Conservation (phyloP, 345 rosid species). For the Gossypium anomalum region DNA sequence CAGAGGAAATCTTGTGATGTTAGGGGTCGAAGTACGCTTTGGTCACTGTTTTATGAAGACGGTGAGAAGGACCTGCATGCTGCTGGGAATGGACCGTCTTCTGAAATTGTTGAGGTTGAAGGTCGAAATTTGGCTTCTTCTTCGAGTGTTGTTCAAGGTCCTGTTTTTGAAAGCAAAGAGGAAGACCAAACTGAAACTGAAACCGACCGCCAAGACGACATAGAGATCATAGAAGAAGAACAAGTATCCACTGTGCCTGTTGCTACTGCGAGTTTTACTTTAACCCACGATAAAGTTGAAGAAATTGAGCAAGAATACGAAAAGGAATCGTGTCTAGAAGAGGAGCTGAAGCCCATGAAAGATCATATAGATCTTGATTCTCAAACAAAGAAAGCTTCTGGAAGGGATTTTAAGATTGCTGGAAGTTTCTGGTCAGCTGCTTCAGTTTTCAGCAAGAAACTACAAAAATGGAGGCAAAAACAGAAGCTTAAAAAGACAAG, state of each 20-base stretch:
- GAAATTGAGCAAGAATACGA: constrained; percentile 34
- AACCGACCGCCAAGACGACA: constrained; percentile 27
- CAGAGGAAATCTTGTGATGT: constrained; percentile 99
- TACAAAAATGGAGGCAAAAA: constrained; percentile 91
- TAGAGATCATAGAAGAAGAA: constrained; percentile 39
- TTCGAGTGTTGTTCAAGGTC: constrained; percentile 29
- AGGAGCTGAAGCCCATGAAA: constrained; percentile 74
- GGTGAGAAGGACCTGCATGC: not conserved
- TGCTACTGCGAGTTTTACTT: constrained; percentile 34
- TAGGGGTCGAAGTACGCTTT: constrained; percentile 71
- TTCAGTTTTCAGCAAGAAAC: constrained; percentile 84
- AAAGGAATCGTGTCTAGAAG: constrained; percentile 32
- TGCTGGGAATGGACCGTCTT: constrained; percentile 7
- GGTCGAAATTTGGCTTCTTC: constrained; percentile 33
- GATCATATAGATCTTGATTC: constrained; percentile 91
- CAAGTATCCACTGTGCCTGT: constrained; percentile 29
- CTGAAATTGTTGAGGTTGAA: constrained; percentile 37
- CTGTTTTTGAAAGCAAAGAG: constrained; percentile 49
- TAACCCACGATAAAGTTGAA: constrained; percentile 37
- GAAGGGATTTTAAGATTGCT: constrained; percentile 66
- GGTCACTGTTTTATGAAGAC: constrained; percentile 56
- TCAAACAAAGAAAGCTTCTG: constrained; percentile 65
- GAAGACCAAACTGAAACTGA: constrained; percentile 41
- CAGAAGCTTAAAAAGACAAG: constrained; percentile 84
- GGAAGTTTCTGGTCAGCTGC: constrained; percentile 99